A percentile compares a stretch with the other conserved stretches of the same genome.
These are phyloP conservation scores for Panicum miliaceum DNA, from an alignment of 176 grass and related monocot genomes.

Conservation along the genomic window DNA sequence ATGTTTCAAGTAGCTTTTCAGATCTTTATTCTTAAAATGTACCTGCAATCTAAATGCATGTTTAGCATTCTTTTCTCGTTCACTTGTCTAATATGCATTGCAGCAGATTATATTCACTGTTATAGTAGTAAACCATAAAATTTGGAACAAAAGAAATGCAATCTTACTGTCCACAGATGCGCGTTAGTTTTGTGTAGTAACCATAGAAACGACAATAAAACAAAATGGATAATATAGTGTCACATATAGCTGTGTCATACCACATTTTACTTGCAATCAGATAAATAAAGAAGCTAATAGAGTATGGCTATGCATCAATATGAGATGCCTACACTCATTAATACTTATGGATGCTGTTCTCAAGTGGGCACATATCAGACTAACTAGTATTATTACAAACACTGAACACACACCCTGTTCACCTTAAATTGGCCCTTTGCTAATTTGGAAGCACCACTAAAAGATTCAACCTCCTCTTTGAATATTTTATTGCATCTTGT, in stretches of 20 bases:
- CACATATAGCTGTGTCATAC: background rate
- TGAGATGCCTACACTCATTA: constrained; percentile 2
- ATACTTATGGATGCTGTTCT: constrained; percentile 11
- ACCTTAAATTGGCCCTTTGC: background rate
- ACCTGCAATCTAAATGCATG: constrained; percentile 8
- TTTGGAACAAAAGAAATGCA: background rate
- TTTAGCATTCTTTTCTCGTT: background rate
- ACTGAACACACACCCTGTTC: background rate
- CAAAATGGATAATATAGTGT: constrained; percentile 1
- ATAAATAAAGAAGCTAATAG: constrained; percentile 14
- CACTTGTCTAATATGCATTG: constrained; percentile 19
- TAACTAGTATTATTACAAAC: constrained; percentile 19
- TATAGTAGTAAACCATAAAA: background rate
- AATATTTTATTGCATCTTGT: background rate
- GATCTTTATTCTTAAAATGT: constrained; percentile 10
- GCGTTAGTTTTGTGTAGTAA: constrained; percentile 12
- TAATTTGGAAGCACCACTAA: constrained; percentile 17
- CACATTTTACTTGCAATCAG: constrained; percentile 26
- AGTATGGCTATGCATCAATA: constrained; percentile 4
- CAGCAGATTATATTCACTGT: constrained; percentile 13
- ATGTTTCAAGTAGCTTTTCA: constrained; percentile 31
- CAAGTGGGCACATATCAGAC: background rate
- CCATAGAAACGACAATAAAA: constrained; percentile 12
- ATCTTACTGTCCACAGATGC: background rate
- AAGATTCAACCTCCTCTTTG: constrained; percentile 10